A percentile compares a stretch with the other conserved stretches of the same genome.
Evolutionary conservation across 139 green algal species (phyloP).

Genomic region (Chlorella sp.): DNA sequence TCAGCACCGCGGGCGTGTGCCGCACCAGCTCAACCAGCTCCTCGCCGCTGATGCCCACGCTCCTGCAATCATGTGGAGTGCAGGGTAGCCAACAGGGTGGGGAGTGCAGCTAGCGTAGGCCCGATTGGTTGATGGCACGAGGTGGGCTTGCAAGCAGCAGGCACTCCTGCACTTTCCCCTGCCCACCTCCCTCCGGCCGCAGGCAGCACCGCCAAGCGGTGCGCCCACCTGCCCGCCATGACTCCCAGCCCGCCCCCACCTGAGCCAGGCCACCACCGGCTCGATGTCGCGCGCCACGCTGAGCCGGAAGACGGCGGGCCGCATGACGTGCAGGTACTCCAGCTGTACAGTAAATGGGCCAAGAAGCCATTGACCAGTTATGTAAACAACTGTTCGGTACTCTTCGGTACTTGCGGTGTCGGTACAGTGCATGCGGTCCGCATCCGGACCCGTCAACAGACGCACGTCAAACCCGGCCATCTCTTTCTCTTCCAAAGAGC

Average conservation of each 20-base stretch:
- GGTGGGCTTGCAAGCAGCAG: not conserved
- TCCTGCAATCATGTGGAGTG: not conserved
- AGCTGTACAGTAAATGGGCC: no score
- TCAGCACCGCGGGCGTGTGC: conserved; percentile 1
- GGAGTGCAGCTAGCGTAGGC: no score
- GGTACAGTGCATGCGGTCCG: no score
- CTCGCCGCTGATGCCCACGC: conserved; percentile 4
- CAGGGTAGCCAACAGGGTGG: no score
- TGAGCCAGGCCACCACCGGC: conserved; percentile 16
- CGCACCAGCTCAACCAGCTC: conserved; percentile 6
- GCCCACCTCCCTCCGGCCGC: not conserved
- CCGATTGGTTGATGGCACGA: no score
- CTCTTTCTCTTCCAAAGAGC: no score
- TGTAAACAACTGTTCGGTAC: no score
- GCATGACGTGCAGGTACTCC: conserved; percentile 3
- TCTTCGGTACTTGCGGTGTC: no score
- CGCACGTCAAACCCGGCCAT: no score
- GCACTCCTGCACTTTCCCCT: not conserved
- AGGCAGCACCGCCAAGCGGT: not conserved
- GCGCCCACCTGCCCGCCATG: not conserved
- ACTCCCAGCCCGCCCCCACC: no score
- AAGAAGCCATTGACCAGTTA: no score
- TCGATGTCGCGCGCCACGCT: conserved; percentile 30
- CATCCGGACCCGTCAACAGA: no score
- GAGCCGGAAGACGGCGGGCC: conserved; percentile 20